These are phyloP conservation scores for Neurospora sp. DNA, from an alignment of 495 filamentous ascomycete genomes.

Conservation along the genomic window DNA sequence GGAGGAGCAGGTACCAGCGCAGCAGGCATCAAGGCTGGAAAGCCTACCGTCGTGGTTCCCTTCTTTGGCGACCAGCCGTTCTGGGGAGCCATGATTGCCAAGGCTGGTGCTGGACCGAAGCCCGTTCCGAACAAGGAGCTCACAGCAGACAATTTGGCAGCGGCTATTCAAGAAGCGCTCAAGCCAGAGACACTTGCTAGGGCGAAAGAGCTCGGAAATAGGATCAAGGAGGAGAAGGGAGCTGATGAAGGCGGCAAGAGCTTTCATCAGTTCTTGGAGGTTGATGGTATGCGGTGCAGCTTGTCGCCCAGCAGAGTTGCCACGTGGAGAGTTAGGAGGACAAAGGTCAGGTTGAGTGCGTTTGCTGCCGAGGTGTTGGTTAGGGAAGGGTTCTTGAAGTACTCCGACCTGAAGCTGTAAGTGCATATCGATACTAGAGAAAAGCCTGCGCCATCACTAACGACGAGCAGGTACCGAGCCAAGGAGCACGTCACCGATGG, in stretches of 20 bases:
- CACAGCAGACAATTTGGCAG: constrained; percentile 50
- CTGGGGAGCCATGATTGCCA: constrained; percentile 69
- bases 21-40: constrained; percentile 55
- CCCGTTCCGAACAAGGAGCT: constrained; percentile 64
- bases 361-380: constrained; percentile 59
- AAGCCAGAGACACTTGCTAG: constrained; percentile 44
- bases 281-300: constrained; percentile 51
- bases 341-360: constrained; percentile 52
- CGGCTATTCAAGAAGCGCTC: constrained; percentile 49
- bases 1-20: constrained; percentile 78
- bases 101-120: constrained; percentile 58
- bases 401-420: constrained; percentile 60
- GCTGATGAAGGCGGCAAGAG: constrained; percentile 50
- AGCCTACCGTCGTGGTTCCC: constrained; percentile 67
- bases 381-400: constrained; percentile 49
- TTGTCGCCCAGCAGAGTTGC: constrained; percentile 56
- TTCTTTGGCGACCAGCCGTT: constrained; percentile 85
- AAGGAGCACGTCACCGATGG: constrained; percentile 63
- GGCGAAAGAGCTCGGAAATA: constrained; percentile 48
- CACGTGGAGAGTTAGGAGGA: constrained; percentile 59
- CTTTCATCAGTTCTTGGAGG: constrained; percentile 59
- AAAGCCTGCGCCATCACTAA: constrained; percentile 11
- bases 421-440: constrained; percentile 5
- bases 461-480: constrained; percentile 45
- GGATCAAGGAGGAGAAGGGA: constrained; percentile 57